Evolutionary conservation across 176 grass and related monocot species (phyloP).

Genomic region (Elymus sibiricus): DNA sequence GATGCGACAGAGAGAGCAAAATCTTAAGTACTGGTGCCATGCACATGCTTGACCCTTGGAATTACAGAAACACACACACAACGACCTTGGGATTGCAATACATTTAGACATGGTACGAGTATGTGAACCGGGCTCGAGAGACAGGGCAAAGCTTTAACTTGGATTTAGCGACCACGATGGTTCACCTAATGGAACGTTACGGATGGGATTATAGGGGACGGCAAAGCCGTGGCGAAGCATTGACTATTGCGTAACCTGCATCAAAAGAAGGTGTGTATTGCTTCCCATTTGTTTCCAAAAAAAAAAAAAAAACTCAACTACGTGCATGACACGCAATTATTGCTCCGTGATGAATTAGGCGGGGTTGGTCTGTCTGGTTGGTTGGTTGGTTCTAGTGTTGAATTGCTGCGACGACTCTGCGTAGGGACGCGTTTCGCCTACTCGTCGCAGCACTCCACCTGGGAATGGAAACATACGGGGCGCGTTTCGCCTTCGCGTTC

Average conservation of each 20-base stretch:
- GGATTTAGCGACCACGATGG: conserved; percentile 18
- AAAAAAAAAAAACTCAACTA: no score
- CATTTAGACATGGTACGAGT: no score
- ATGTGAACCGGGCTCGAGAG: no score
- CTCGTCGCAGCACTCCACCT: no score
- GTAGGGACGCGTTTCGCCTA: no score
- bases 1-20: no score
- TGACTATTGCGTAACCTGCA: not conserved
- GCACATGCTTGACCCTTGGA: not conserved
- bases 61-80: not conserved
- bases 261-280: conserved; percentile 11
- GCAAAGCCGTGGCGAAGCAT: not conserved
- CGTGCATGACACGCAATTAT: not conserved
- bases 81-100: not conserved
- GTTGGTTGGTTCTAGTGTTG: not conserved
- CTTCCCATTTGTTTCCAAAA: not conserved
- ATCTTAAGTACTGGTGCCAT: not conserved
- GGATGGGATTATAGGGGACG: conserved; percentile 17
- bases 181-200: not conserved
- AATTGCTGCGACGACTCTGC: not conserved
- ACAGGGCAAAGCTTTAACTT: not conserved
- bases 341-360: not conserved
- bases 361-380: not conserved
- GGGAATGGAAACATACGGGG: no score
- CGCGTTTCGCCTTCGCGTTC: not conserved